phyloP scores from a whole-genome alignment of 2,329 filamentous ascomycete genomes.

The Alternaria sp. region DNA sequence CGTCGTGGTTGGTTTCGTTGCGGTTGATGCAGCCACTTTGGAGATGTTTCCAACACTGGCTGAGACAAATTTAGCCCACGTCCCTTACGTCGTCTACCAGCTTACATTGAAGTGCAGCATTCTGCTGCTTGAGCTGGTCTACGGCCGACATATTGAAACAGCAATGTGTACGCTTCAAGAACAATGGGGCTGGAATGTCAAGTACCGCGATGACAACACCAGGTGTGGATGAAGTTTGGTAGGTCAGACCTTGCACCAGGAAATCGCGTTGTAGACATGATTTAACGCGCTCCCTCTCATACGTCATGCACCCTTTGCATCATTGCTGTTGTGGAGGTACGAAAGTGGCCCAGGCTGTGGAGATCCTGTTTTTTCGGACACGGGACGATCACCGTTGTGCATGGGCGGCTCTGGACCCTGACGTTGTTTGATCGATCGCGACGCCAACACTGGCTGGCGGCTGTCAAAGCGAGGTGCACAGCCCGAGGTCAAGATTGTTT shows the following conservation, averaged over 20 bases:
- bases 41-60: slow-evolving; percentile 43
- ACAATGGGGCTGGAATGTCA: background rate
- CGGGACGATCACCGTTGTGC: slow-evolving; percentile 30
- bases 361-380: slow-evolving; percentile 33
- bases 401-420: slow-evolving; percentile 20
- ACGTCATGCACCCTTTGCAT: slow-evolving; percentile 29
- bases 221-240: background rate
- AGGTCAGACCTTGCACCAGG: slow-evolving; percentile 1
- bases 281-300: slow-evolving; percentile 27
- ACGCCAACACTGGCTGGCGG: background rate
- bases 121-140: slow-evolving; percentile 55
- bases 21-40: slow-evolving; percentile 38
- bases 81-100: background rate
- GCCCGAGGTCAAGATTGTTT: slow-evolving; percentile 21
- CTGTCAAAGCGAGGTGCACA: background rate
- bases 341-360: slow-evolving; percentile 21
- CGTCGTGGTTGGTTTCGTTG: slow-evolving; percentile 39
- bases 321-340: slow-evolving; percentile 26
- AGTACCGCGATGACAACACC: background rate
- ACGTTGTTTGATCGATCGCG: slow-evolving; percentile 4
- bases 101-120: slow-evolving; percentile 54
- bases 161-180: background rate
- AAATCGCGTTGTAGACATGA: slow-evolving; percentile 21
- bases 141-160: slow-evolving; percentile 44
- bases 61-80: slow-evolving; percentile 23